A percentile compares a stretch with the other conserved stretches of the same genome.
These are phyloP conservation scores for Termitomyces heimii DNA, from an alignment of 768 basidiomycete genomes.

Conservation along the genomic window DNA sequence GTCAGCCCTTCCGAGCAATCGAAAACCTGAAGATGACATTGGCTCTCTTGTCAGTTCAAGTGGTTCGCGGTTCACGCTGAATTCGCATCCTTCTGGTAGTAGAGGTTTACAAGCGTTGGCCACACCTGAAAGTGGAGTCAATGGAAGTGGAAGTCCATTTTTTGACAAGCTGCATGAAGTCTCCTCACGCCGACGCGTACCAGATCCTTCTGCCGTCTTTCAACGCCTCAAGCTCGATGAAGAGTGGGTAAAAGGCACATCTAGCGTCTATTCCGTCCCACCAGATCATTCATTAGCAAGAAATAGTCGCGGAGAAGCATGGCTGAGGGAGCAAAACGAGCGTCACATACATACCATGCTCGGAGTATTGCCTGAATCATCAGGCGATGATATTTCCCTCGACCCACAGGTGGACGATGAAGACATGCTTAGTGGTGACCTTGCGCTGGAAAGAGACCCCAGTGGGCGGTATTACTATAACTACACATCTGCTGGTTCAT, in stretches of 20 bases:
- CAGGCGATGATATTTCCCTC: slow-evolving; percentile 45
- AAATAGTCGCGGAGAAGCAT: slow-evolving; percentile 67
- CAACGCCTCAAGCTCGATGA: slow-evolving; percentile 48
- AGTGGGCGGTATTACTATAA: slow-evolving; percentile 75
- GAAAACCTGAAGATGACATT: neutral
- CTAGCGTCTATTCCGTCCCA: slow-evolving; percentile 37
- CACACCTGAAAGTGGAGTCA: neutral
- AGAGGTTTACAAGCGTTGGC: neutral
- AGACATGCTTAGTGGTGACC: slow-evolving; percentile 49
- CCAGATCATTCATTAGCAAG: slow-evolving; percentile 41
- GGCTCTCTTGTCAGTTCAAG: slow-evolving; percentile 4
- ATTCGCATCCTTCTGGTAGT: slow-evolving; percentile 4
- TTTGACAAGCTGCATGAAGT: slow-evolving; percentile 21
- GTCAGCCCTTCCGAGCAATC: neutral
- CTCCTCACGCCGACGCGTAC: slow-evolving; percentile 23
- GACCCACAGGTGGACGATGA: slow-evolving; percentile 29
- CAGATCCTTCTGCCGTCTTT: slow-evolving; percentile 43
- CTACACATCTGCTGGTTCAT: slow-evolving; percentile 48
- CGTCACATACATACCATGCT: slow-evolving; percentile 57
- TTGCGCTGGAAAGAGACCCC: slow-evolving; percentile 61
- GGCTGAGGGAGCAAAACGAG: slow-evolving; percentile 79
- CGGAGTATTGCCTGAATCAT: slow-evolving; percentile 52
- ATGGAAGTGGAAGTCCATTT: slow-evolving; percentile 17
- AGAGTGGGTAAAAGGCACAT: slow-evolving; percentile 30
- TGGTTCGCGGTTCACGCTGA: slow-evolving; percentile 8